Conservation (phyloP, 768 basidiomycete species). For the Lentinula sp. region DNA sequence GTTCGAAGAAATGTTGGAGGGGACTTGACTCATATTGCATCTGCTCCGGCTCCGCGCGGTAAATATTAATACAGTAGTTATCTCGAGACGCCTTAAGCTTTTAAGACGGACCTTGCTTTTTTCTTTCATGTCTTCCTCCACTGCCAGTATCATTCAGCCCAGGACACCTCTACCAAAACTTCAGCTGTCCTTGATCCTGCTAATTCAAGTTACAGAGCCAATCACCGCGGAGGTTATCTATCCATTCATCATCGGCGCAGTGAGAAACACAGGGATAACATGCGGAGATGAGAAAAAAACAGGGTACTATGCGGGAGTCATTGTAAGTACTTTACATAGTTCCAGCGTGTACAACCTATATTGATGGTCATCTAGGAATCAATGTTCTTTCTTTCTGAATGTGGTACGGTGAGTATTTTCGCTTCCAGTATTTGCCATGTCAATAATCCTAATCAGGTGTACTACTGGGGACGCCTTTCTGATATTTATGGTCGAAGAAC, state of each 20-base stretch:
- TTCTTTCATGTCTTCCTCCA: not conserved
- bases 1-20: too few relatives aligned
- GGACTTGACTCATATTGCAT: too few relatives aligned
- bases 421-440: not conserved
- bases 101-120: too few relatives aligned
- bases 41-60: too few relatives aligned
- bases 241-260: constrained; percentile 14
- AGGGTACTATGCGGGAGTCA: constrained; percentile 17
- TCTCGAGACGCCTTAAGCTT: too few relatives aligned
- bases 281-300: constrained; percentile 12
- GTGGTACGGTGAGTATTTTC: constrained; percentile 3
- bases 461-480: constrained; percentile 22
- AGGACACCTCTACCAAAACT: constrained; percentile 29
- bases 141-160: not conserved
- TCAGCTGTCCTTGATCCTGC: constrained; percentile 28
- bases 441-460: constrained; percentile 7
- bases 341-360: too few relatives aligned
- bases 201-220: constrained; percentile 28
- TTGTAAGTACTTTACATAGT: constrained; percentile 6
- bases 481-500: constrained; percentile 23
- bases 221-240: constrained; percentile 21
- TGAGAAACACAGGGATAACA: constrained; percentile 13
- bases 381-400: constrained; percentile 22
- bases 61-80: too few relatives aligned
- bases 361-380: constrained; percentile 16